Base-by-base conservation (phyloP, 2,329 filamentous ascomycete species). In the Pyrenochaeta sp. region DNA sequence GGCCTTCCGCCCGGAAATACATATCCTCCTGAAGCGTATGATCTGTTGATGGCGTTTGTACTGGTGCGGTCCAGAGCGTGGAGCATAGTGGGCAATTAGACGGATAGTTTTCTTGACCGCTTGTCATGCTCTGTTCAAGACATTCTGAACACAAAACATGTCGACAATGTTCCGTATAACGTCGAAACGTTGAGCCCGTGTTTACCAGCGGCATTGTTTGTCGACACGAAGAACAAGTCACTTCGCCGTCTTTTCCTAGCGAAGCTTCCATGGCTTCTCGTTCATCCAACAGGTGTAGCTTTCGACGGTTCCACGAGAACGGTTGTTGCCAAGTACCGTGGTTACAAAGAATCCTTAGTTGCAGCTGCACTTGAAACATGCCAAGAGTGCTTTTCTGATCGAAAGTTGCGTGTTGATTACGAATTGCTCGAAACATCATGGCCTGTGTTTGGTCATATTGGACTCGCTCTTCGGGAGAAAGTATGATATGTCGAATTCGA, bases 331-430 rank as follows among this genome's bases (percentile, higher is more conserved):
- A 80, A 0, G 81, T 83, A 0, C 81, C 81, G 54, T 82, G 81
- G 49, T 83, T 83, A 62, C 81, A 82, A 1, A 83, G 54, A 5
- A 82, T 77, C 0, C 81, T 75, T 11, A 83, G 61, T 51, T 82
- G 79, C 0, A 83, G 64, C 10, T 79, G 72, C 0, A 75, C 66
- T 41, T 83, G 80, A 49, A 83, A 82, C 23, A 81, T 71, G 0
- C 78, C 75, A 12, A 82, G 78, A 12, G 73, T 75, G 47, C 68
- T 71, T 32, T 67, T 72, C 15, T 69, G 67, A 29, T 78, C 71
- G 39, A 65, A 60, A 2, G 74, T 65, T 0, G 71, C 72, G 5
- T 74, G 71, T n/a, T 73, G 70, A 23, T 81, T 73, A 7, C 65
- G 61, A 12, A 82, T 70, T 2, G 67, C 65, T 14, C 78, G 72